Conservation (phyloP, 192 early-diverging fungal species). For the Gonapodya prolifera region DNA sequence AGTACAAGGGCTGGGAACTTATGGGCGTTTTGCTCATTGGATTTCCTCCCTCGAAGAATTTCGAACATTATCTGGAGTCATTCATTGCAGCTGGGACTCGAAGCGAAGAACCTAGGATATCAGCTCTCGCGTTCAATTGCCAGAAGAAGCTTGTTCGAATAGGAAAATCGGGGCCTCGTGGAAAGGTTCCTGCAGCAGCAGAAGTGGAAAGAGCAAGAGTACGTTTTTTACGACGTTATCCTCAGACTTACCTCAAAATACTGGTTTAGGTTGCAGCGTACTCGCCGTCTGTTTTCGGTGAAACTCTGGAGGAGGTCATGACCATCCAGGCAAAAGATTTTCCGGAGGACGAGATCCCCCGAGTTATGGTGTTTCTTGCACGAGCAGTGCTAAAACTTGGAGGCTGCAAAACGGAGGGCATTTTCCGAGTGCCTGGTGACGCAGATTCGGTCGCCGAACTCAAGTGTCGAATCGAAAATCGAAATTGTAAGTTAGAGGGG, state of each 20-base stretch:
- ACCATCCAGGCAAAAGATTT: constrained; percentile 19
- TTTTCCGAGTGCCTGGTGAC: constrained; percentile 93
- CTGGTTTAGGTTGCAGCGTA: constrained; percentile 58
- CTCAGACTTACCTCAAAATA: neutral
- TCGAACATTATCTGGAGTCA: constrained; percentile 68
- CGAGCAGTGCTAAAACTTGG: constrained; percentile 58
- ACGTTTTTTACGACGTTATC: neutral
- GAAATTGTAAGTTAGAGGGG: neutral
- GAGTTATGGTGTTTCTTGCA: constrained; percentile 68
- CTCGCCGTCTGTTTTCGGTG: constrained; percentile 78
- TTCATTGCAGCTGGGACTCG: constrained; percentile 36
- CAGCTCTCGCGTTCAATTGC: constrained; percentile 18
- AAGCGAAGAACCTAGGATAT: constrained; percentile 13
- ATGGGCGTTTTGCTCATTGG: constrained; percentile 67
- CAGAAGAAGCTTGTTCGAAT: constrained; percentile 46
- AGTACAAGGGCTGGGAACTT: constrained; percentile 75
- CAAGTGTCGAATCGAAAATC: constrained; percentile 1
- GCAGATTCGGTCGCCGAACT: constrained; percentile 69
- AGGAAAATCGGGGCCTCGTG: constrained; percentile 64
- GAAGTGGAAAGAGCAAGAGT: constrained; percentile 51
- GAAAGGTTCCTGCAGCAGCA: constrained; percentile 54
- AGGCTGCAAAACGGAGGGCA: constrained; percentile 75
- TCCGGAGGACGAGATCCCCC: constrained; percentile 46
- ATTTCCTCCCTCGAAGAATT: constrained; percentile 82
- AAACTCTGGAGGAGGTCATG: constrained; percentile 79